Evolutionary conservation across 441 rosid species (phyloP).

Genomic region (Brassica balearica): DNA sequence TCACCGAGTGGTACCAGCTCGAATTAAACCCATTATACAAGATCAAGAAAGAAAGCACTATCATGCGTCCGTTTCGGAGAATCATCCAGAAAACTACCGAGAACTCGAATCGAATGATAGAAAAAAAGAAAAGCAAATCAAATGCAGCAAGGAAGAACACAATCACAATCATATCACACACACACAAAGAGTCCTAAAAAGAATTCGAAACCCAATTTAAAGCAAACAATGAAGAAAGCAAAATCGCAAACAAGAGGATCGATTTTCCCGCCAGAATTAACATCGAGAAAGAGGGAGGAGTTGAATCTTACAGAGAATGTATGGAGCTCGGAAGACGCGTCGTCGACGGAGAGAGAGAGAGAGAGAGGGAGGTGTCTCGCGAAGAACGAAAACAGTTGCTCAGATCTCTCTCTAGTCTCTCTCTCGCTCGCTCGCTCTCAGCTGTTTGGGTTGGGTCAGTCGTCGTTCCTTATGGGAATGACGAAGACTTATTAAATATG

Average conservation of each 20-base stretch:
- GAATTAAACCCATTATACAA: background rate
- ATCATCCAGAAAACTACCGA: constrained; percentile 19
- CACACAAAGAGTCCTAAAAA: background rate
- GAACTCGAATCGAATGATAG: constrained; percentile 24
- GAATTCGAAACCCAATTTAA: constrained; percentile 4
- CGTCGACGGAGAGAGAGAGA: constrained; percentile 35
- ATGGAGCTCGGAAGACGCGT: constrained; percentile 32
- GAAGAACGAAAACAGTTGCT: constrained; percentile 22
- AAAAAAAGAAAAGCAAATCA: constrained; percentile 15
- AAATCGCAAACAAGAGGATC: constrained; percentile 40
- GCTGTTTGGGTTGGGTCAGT: constrained; percentile 35
- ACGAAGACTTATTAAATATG: constrained; percentile 15
- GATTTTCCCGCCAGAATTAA: constrained; percentile 57
- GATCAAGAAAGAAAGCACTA: constrained; percentile 14
- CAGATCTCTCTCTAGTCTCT: constrained; percentile 41
- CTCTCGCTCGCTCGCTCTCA: constrained; percentile 26
- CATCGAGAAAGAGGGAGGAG: background rate
- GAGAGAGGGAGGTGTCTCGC: background rate
- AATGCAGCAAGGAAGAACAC: constrained; percentile 31
- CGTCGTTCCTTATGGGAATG: constrained; percentile 49
- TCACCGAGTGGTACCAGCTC: constrained; percentile 10
- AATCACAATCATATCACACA: constrained; percentile 15
- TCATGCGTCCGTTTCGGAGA: constrained; percentile 26
- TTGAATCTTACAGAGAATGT: constrained; percentile 45
- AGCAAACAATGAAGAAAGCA: constrained; percentile 19